Base-by-base conservation (phyloP, 2,329 filamentous ascomycete genomes). In the Fusarium nelsonii region DNA sequence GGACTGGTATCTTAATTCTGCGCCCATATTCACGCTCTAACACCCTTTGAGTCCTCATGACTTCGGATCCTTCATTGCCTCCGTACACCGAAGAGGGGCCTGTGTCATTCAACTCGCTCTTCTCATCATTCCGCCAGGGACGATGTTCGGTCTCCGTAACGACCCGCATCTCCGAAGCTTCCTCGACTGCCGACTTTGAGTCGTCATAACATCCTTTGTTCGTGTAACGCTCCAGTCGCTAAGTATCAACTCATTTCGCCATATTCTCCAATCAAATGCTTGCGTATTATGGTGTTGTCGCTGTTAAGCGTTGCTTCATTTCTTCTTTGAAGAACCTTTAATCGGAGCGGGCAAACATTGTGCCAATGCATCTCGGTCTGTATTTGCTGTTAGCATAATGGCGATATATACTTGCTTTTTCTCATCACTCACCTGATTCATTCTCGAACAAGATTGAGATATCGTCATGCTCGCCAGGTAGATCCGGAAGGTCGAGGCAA, bases 391-490 rank as follows among this genome's bases (percentile, higher is more conserved):
- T 73, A 78, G 65, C 20, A 20, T 33, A 53, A 50, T 14, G 9
- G 34, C 11, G 34, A 14, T 23, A 7, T 32, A 33, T 11, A 8
- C 16, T 15, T 37, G 36, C 16, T 20, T 39, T 18, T 40, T n/a
- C 11, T 32, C 20, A 18, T 28, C 52, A 84, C 91, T 83, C 80
- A 94, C 92, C 91, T 74, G 86, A 83, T 77, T 93, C 91, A 45
- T 85, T 90, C 69, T 97, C 93, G 83, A 97, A 97, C 64, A 90
- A 80, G 74, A 97, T 90, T 12, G 90, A 87, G 71, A 97, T 93
- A 81, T 97, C 94, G 78, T 97, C 94, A 79, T 97, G 93, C 81
- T 97, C 94, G 51, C 92, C 92, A 1, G 94, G 92, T 78, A 97
- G 92, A 73, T 97, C 94, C 18, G 94, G 91, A 78, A 94, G 88